Evolutionary conservation across 305 asterid species (phyloP).

Genomic region (Fraxinus platypoda): DNA sequence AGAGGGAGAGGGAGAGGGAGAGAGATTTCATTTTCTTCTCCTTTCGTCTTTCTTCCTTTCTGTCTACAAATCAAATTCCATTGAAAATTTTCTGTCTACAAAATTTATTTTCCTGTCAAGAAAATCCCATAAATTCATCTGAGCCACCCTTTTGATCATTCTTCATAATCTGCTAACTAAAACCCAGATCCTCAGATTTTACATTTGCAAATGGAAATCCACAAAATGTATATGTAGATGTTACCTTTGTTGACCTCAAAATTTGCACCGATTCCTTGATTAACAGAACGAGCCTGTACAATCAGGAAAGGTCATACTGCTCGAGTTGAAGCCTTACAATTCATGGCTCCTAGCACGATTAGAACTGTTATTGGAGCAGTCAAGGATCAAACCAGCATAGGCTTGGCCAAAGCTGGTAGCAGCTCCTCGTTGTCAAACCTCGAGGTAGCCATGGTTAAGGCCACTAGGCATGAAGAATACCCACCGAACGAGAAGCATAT

Average conservation of each 20-base stretch:
- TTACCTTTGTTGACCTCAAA: not conserved
- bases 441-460: conserved; percentile 88
- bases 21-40: conserved; percentile 1
- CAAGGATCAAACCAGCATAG: conserved; percentile 84
- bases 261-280: not conserved
- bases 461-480: conserved; percentile 87
- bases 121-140: not conserved
- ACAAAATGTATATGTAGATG: not conserved
- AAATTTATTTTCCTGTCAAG: not conserved
- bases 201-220: not conserved
- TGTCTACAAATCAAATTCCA: not conserved
- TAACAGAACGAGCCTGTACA: not conserved
- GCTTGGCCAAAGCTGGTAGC: conserved; percentile 77
- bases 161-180: not conserved
- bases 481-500: conserved; percentile 82
- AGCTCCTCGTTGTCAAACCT: conserved; percentile 71
- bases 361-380: conserved; percentile 90
- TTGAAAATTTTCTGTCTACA: not conserved
- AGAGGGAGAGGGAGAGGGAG: not conserved
- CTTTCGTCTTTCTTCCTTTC: not conserved
- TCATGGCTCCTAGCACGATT: conserved; percentile 77
- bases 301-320: not conserved
- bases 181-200: not conserved
- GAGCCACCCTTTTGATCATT: not conserved
- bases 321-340: not conserved